Evolutionary conservation across 2,329 filamentous ascomycete species (phyloP).

Genomic region (Aspergillus fumigatus): DNA sequence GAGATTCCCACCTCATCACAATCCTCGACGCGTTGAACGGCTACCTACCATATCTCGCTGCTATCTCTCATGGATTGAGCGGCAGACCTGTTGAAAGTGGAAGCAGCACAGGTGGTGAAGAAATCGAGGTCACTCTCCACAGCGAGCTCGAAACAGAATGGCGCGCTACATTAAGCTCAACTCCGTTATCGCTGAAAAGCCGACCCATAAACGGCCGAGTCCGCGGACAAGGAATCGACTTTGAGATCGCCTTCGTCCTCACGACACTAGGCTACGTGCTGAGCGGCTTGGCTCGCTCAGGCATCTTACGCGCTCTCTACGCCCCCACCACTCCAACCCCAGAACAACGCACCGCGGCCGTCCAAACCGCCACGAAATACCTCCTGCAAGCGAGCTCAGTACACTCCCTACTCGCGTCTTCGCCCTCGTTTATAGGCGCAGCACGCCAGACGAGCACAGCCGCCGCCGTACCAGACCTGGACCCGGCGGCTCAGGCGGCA

Average conservation of each 20-base stretch:
- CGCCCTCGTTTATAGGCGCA: constrained; percentile 41
- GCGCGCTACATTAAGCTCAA: constrained; percentile 72
- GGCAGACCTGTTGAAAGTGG: constrained; percentile 42
- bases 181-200: constrained; percentile 34
- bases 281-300: constrained; percentile 65
- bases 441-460: constrained; percentile 19
- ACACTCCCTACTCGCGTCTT: constrained; percentile 65
- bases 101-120: constrained; percentile 44
- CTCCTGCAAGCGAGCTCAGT: constrained; percentile 75
- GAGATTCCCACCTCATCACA: constrained; percentile 64
- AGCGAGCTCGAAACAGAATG: constrained; percentile 69
- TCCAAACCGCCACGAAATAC: constrained; percentile 70
- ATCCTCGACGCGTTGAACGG: constrained; percentile 65
- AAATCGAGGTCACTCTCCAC: constrained; percentile 63
- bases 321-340: constrained; percentile 58
- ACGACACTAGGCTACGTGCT: constrained; percentile 72
- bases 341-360: constrained; percentile 64
- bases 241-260: constrained; percentile 76
- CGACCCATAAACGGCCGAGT: constrained; percentile 57
- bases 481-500: constrained; percentile 38
- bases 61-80: constrained; percentile 68
- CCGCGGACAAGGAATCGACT: constrained; percentile 68
- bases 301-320: constrained; percentile 67
- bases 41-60: constrained; percentile 80
- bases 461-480: constrained; percentile 42